Evolutionary conservation across 139 green algal species (phyloP), one percentile per base, ranked within the genome.

Genomic region (Eudorina sp.): DNA sequence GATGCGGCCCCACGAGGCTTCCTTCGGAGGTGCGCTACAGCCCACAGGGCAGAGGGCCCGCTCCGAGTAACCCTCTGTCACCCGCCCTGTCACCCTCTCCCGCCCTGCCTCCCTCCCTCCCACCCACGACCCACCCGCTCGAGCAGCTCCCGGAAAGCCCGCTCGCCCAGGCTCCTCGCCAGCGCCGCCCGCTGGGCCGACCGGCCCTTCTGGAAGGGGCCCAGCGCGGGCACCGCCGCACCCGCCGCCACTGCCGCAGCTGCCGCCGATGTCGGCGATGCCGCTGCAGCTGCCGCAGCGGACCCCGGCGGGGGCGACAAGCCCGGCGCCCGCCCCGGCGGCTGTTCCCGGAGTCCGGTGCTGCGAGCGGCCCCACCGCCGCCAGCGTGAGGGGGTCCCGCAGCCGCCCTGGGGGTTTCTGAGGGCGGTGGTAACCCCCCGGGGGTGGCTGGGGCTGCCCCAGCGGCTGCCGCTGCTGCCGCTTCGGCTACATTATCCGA

Each of bases 171-270:
- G n/a, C 64, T 45, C 31, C 86, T 34, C 4, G 86, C 86, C 34
- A 80, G 64, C 4, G 38, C 62, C 31, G 76, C 76, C 13, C 86
- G 86, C 76, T 84, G 75, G 3, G 48, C 64, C 14, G 86, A 46
- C 0, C 64, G 46, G 29, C 86, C 86, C 23, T 64, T 53, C 18
- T 75, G 55, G 53, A 90, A 90, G 14, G 86, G 86, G 36, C 64
- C 34, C 82, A 88, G 82, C 18, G 82, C 62, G 23, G 82, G 31
- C 25, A 66, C 82, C 40, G 40, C 45, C 29, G 43, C 6, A 4
- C 9, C 45, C n/a, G 5, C 55, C 55, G 48, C n/a, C 27, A 40
- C 48, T 55, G 48, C 55, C 55, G 23, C 55, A 9, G 23, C 55
- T 31, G 69, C 38, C 16, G 40, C 69, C 31, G 11, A 16, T 13